Conservation (phyloP, 768 basidiomycete species). For the Leccinum obscurum region DNA sequence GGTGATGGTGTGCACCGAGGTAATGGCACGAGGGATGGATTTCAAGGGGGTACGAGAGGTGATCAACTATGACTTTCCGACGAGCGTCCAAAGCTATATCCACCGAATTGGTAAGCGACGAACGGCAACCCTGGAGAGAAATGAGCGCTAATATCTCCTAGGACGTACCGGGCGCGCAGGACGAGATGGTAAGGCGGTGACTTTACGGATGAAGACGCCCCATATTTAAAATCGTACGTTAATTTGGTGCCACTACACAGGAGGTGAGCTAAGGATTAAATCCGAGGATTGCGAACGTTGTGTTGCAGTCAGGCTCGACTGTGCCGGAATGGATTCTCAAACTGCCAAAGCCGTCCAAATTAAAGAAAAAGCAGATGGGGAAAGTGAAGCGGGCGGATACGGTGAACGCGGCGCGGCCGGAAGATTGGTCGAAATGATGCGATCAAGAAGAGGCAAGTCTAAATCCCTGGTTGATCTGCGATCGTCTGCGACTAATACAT, state of each 20-base stretch:
- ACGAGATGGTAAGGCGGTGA: constrained; percentile 87
- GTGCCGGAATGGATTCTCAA: constrained; percentile 97
- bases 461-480: not conserved
- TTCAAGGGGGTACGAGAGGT: constrained; percentile 94
- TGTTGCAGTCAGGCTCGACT: constrained; percentile 84
- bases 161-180: constrained; percentile 96
- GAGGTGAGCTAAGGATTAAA: constrained; percentile 10
- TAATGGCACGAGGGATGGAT: constrained; percentile 98
- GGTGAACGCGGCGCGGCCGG: constrained; percentile 61
- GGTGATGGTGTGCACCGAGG: constrained; percentile 95
- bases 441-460: constrained; percentile 64
- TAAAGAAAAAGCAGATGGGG: constrained; percentile 83
- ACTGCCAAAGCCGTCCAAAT: constrained; percentile 89
- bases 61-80: constrained; percentile 97
- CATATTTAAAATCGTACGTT: constrained; percentile 83
- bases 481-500: not conserved
- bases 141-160: constrained; percentile 30
- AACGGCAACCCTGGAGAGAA: not conserved
- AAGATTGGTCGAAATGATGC: constrained; percentile 68
- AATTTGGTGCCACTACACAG: constrained; percentile 1
- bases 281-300: constrained; percentile 89
- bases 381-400: constrained; percentile 77
- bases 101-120: constrained; percentile 79
- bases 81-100: constrained; percentile 91
- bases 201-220: constrained; percentile 92